Evolutionary conservation across 805 yeast genomes (phyloP), one percentile per base, ranked within the genome.

Genomic region (Saccharomycopsis vini): DNA sequence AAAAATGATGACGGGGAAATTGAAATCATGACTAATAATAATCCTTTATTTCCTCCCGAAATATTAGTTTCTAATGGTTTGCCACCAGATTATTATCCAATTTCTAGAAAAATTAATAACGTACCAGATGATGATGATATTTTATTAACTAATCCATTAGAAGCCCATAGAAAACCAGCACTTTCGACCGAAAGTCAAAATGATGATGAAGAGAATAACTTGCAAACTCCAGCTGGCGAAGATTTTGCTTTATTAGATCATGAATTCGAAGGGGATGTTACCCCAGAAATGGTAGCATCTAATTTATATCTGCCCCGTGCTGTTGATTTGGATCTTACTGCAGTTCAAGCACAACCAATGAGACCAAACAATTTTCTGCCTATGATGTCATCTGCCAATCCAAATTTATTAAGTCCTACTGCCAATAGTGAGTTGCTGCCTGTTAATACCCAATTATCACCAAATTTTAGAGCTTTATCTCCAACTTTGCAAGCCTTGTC

Each of bases 91-190:
- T 15, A 13, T 16, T 16, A 13, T 16, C 20, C 7, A 5, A 16
- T 23, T 41, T 19, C 38, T 5, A 29, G 15, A 26, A 4, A 12
- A 13, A 21, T 28, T 4, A 20, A 16, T 35, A 31, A 35, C 12
- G 20, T 21, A 33, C 43, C 44, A 16, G 39, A 33, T 24, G 24
- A 18, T 18, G 45, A 42, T 18, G 41, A 57, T 56, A 9, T 47
- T 40, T 38, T 51, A 52, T 21, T 58, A 58, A 21, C 45, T 51
- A 41, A 52, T 43, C 40, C 45, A 22, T 20, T 43, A 23, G 45
- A 40, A 30, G 44, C 45, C 23, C 40, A 36, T 30, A n/a, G 41
- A 38, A 38, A 19, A 15, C 41, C 41, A 26, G 41, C 41, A 18
- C 19, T 36, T 16, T 20, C 41, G 5, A 24, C 20, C 13, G 23